Conservation (phyloP, 1,284 basidiomycete genomes). For the Inonotus hispidus region DNA sequence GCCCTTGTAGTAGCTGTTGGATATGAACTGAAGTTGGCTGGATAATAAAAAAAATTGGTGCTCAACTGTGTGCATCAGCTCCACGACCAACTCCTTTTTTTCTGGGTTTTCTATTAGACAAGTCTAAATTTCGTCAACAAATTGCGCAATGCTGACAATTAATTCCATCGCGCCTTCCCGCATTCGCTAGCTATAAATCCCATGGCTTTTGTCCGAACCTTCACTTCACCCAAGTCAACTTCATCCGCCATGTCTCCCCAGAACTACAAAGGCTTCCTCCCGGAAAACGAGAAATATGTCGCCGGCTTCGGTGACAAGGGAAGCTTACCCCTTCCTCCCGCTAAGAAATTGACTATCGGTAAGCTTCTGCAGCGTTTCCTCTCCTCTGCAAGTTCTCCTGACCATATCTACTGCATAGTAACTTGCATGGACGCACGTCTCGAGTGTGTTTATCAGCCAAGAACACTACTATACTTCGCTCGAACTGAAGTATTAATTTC, state of each 20-base stretch:
- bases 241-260: conserved; percentile 7
- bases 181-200: not conserved
- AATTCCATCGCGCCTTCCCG: not conserved
- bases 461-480: not conserved
- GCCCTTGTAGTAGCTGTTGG: conserved; percentile 41
- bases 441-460: conserved; percentile 29
- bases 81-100: not conserved
- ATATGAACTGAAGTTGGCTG: conserved; percentile 40
- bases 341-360: conserved; percentile 46
- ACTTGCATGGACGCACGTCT: conserved; percentile 69
- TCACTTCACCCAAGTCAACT: too few species aligned
- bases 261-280: conserved; percentile 27
- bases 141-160: not conserved
- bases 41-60: not conserved
- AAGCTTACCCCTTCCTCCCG: conserved; percentile 41
- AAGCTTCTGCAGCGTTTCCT: conserved; percentile 4
- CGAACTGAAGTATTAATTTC: not conserved
- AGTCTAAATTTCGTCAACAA: not conserved
- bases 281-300: conserved; percentile 37
- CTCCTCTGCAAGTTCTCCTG: too few species aligned
- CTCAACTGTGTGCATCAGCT: not conserved
- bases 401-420: conserved; percentile 31
- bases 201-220: not conserved
- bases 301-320: conserved; percentile 42
- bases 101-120: not conserved